Conservation (phyloP, 106 monocot species). For the Cymbidium sinense region DNA sequence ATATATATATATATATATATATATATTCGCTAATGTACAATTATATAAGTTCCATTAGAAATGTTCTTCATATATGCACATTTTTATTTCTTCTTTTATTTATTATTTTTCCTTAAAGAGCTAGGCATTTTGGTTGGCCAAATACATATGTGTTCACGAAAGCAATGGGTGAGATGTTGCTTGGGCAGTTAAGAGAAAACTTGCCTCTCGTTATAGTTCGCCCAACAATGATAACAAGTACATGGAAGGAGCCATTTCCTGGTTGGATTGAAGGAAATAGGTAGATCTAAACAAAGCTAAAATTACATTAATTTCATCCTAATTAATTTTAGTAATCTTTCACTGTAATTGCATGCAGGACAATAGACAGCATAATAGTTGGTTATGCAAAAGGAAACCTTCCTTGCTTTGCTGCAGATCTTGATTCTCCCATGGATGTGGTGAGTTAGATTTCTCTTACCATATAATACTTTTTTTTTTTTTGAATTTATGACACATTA, state of each 20-base stretch:
- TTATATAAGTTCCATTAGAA: background rate
- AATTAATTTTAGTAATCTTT: too few species aligned
- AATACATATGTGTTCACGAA: conserved; percentile 51
- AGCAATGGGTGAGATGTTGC: conserved; percentile 43
- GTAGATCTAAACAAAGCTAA: conserved; percentile 3
- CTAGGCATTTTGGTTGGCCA: conserved; percentile 42
- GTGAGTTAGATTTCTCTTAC: conserved; percentile 8
- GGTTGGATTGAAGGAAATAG: conserved; percentile 81
- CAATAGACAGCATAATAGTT: conserved; percentile 60
- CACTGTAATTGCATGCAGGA: conserved; percentile 22
- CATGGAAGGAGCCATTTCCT: conserved; percentile 52
- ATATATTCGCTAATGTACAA: background rate
- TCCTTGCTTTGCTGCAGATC: conserved; percentile 48
- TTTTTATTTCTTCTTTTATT: too few species aligned
- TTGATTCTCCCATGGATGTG: conserved; percentile 52
- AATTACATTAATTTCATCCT: background rate
- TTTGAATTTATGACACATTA: too few species aligned
- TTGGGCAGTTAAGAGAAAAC: conserved; percentile 24
- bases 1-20: too few species aligned
- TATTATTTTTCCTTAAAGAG: conserved; percentile 10
- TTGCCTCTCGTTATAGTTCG: conserved; percentile 34
- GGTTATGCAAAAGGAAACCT: conserved; percentile 52
- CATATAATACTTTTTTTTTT: background rate
- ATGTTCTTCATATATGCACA: background rate
- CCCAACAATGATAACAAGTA: conserved; percentile 42